Conservation (phyloP, 1,139 yeast species). For the Debaryomycetaceae sp. region DNA sequence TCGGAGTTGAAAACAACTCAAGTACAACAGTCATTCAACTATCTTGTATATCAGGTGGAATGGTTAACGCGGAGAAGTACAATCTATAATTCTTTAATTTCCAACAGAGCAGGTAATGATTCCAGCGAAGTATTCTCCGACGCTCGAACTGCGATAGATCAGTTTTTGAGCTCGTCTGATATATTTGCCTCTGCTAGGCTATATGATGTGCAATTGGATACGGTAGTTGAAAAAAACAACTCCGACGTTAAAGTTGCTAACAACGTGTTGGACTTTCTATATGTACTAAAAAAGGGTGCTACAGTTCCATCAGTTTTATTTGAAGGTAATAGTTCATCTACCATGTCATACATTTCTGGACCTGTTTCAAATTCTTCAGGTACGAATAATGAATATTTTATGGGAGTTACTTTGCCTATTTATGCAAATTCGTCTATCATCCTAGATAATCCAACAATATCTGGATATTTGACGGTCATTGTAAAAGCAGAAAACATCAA, state of each 20-base stretch:
- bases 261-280: constrained; percentile 39
- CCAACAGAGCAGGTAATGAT: constrained; percentile 68
- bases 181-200: constrained; percentile 63
- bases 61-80: constrained; percentile 65
- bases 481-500: constrained; percentile 56
- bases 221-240: constrained; percentile 34
- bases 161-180: constrained; percentile 61
- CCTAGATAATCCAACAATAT: constrained; percentile 52
- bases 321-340: constrained; percentile 18
- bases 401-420: constrained; percentile 68
- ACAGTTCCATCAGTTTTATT: constrained; percentile 38
- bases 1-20: constrained; percentile 82
- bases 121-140: constrained; percentile 38
- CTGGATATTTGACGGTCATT: constrained; percentile 71
- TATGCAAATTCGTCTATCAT: constrained; percentile 71
- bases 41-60: constrained; percentile 64
- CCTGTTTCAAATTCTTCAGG: constrained; percentile 44
- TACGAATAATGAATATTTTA: constrained; percentile 34
- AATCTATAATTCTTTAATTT: constrained; percentile 56
- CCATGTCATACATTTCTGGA: constrained; percentile 52
- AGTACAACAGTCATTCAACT: constrained; percentile 62
- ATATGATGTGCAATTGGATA: constrained; percentile 53
- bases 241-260: constrained; percentile 26
- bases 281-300: constrained; percentile 48
- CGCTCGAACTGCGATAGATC: constrained; percentile 50